Conservation (phyloP, 1,139 yeast species). For the Debaryomycetaceae sp. region DNA sequence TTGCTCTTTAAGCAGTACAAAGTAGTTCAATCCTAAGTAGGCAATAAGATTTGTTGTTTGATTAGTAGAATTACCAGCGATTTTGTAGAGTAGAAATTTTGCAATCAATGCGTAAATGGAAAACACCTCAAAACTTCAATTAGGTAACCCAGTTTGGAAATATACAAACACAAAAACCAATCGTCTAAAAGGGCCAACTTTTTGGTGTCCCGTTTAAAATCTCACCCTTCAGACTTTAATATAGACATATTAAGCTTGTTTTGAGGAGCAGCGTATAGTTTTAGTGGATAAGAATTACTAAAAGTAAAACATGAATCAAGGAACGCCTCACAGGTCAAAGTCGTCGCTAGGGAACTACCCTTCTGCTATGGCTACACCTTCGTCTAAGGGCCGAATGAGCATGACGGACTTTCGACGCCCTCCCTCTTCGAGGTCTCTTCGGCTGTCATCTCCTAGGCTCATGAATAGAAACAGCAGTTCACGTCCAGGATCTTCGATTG, state of each 20-base stretch:
- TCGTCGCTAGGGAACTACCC: constrained; percentile 18
- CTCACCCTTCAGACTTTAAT: neutral
- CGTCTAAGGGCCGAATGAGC: constrained; percentile 15
- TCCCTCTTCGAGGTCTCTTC: constrained; percentile 20
- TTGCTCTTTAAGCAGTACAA: constrained; percentile 4
- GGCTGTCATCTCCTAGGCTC: constrained; percentile 21
- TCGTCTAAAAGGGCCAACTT: neutral
- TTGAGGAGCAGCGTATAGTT: too few relatives aligned
- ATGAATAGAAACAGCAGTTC: constrained; percentile 11
- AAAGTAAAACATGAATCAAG: constrained; percentile 6
- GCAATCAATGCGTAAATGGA: neutral
- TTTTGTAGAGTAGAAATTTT: too few relatives aligned
- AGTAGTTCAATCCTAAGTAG: too few relatives aligned
- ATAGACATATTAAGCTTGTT: too few relatives aligned
- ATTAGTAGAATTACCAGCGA: too few relatives aligned
- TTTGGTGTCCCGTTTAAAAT: neutral
- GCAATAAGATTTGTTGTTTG: too few relatives aligned
- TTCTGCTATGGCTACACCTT: constrained; percentile 11
- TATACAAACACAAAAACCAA: constrained; percentile 4
- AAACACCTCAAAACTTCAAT: constrained; percentile 5
- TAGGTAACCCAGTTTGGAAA: constrained; percentile 15
- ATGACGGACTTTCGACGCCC: constrained; percentile 23
- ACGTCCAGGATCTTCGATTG: constrained; percentile 40
- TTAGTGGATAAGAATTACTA: constrained; percentile 11
- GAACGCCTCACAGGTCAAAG: constrained; percentile 22